Evolutionary conservation across 345 rosid species (phyloP).

Genomic region (Rhodamnia rubescens): DNA sequence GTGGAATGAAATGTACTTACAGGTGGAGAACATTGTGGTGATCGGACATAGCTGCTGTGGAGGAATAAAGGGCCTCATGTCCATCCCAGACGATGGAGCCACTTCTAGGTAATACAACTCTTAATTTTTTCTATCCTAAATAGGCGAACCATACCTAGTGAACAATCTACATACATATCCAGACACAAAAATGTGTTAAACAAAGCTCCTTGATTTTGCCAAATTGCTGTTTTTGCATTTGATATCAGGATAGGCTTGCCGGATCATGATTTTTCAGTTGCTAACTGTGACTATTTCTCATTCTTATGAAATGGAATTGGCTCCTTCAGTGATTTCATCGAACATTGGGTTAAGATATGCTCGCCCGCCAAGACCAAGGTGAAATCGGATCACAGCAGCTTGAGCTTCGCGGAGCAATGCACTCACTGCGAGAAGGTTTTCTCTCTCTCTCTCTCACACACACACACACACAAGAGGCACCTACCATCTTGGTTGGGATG

Average conservation of each 20-base stretch:
- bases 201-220: neutral
- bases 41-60: slow-evolving; percentile 98
- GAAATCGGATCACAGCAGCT: slow-evolving; percentile 26
- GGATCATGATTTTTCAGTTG: neutral
- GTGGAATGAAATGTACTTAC: neutral
- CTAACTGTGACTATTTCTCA: neutral
- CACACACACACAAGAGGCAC: neutral
- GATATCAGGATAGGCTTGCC: neutral
- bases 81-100: slow-evolving; percentile 50
- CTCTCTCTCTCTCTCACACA: neutral
- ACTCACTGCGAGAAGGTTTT: slow-evolving; percentile 76
- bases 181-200: neutral
- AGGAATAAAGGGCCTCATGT: slow-evolving; percentile 94
- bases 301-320: neutral
- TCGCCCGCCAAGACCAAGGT: slow-evolving; percentile 63
- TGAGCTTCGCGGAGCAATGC: slow-evolving; percentile 64
- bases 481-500: neutral
- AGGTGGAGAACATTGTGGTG: slow-evolving; percentile 87
- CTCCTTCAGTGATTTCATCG: slow-evolving; percentile 72
- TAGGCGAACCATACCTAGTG: neutral
- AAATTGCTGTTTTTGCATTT: neutral
- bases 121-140: neutral
- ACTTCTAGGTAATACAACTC: slow-evolving; percentile 25
- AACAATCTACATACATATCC: neutral
- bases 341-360: slow-evolving; percentile 78